phyloP scores from a whole-genome alignment of 495 filamentous ascomycete genomes.

The Amorphotheca resinae region DNA sequence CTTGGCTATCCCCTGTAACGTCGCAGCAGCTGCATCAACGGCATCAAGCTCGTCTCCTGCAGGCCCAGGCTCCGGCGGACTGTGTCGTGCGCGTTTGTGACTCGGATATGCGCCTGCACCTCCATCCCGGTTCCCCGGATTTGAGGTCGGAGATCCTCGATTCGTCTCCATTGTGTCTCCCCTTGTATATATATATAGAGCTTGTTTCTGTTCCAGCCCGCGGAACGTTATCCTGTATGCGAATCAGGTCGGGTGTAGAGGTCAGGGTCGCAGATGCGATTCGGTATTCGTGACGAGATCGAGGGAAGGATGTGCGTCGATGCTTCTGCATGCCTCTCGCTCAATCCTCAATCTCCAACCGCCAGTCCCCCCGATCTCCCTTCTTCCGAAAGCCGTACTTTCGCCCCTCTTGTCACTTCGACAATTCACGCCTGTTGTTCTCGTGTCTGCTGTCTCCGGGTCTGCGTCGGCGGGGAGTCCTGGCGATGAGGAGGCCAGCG shows the following conservation, averaged over 20 bases:
- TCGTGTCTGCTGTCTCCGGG: too few species aligned
- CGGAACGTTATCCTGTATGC: not conserved
- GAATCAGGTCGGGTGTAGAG: not conserved
- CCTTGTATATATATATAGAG: not conserved
- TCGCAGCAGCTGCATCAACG: not conserved
- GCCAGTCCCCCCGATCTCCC: too few species aligned
- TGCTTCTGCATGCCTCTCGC: not conserved
- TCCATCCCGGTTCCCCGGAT: not conserved
- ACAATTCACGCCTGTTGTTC: too few species aligned
- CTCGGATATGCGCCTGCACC: conserved; percentile 15
- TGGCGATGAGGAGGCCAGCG: too few species aligned
- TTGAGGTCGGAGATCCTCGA: conserved; percentile 13
- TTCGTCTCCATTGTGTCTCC: conserved; percentile 4
- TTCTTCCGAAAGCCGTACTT: too few species aligned
- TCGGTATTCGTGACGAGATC: not conserved
- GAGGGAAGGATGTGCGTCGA: not conserved
- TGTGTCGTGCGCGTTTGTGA: conserved; percentile 36
- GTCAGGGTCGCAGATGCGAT: not conserved
- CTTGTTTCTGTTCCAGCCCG: not conserved
- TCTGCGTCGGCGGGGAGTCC: too few species aligned
- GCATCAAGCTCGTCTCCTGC: not conserved
- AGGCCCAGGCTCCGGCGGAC: conserved; percentile 28
- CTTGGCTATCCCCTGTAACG: not conserved
- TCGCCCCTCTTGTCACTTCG: too few species aligned
- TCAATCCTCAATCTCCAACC: too few species aligned